A percentile compares a stretch with the other conserved stretches of the same genome.
Conservation (phyloP, 2,329 filamentous ascomycete genomes). For the Cladosporium halotolerans region DNA sequence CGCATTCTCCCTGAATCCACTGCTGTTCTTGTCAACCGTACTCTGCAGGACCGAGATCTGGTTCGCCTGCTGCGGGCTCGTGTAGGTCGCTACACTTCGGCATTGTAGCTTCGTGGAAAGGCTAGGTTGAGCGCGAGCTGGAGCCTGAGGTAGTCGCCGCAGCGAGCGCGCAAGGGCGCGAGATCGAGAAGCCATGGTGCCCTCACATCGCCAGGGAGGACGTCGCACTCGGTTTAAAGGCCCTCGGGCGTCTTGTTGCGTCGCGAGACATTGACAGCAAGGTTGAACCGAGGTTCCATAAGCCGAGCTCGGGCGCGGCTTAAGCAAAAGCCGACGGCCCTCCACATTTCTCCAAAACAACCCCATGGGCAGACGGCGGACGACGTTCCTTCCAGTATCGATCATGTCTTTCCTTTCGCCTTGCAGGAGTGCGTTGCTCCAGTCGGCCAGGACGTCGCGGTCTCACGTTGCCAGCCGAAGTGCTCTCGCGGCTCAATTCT, state of each 20-base stretch:
- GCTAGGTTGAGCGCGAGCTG: not conserved
- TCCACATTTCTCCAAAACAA: not conserved
- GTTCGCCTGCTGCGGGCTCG: conserved; percentile 71
- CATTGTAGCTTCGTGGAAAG: conserved; percentile 14
- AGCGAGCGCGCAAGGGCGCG: conserved; percentile 8
- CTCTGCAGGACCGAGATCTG: conserved; percentile 76
- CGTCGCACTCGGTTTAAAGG: too few species aligned
- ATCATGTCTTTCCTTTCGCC: conserved; percentile 9
- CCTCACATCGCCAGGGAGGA: conserved; percentile 4
- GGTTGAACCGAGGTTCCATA: too few species aligned
- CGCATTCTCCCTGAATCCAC: conserved; percentile 76
- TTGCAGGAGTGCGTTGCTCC: conserved; percentile 22
- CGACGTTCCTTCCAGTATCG: not conserved
- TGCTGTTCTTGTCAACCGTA: conserved; percentile 67
- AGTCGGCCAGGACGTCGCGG: conserved; percentile 10
- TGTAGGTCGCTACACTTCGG: conserved; percentile 64
- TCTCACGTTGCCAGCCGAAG: conserved; percentile 2
- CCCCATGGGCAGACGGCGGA: too few species aligned
- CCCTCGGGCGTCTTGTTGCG: not conserved
- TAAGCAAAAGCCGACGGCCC: not conserved
- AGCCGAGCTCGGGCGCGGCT: too few species aligned
- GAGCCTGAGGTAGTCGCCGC: not conserved
- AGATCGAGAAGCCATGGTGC: conserved; percentile 10
- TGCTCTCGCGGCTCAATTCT: conserved; percentile 14
- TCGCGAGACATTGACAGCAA: not conserved